Base-by-base conservation (phyloP, 495 filamentous ascomycete genomes). In the Jackrogersella multiformis region DNA sequence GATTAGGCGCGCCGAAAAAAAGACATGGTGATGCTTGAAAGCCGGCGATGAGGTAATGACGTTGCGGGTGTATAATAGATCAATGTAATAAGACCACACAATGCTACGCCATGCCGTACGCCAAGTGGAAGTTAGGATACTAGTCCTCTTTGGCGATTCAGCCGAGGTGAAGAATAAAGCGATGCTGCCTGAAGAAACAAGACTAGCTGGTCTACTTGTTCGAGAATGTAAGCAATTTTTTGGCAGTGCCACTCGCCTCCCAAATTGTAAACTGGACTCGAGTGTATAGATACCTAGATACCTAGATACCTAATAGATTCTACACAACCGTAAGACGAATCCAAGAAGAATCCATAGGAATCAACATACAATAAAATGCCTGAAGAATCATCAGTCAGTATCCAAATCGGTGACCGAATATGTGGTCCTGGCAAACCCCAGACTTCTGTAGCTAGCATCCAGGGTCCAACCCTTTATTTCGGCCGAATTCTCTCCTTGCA, bases 101-200 rank as follows among this genome's bases (percentile, higher is more conserved):
- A 45, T 56, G 13, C 55, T 41, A 32, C 30, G 36, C 56, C 46
- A 51, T 56, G 52, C 58, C 59, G 54, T 34, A 62, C 32, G 60
- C 60, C 54, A 69, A 52, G 32, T 32, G 21, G n/a, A 56, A 56
- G 38, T 54, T 57, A 41, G 32, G 59, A 42, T 55, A 52, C 60
- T 69, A 64, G 66, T 64, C 54, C 15, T 45, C 23, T 69, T 69
- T 69, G 48, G 60, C 59, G 59, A 64, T 64, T 64, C 66, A 69
- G 55, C 66, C 59, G 54, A 64, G 34, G 59, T 55, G 58, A 32
- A n/a, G n/a, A n/a, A n/a, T n/a, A 30, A 20, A 41, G 39, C 41
- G 42, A 54, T 56, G 51, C 39, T 61, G 48, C 39, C 49, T 49
- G 36, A 49, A 44, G 62, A 60, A 60, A 42, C 13, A 32, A 39